Conservation (phyloP, 805 yeast species). For the Danielozyma ontarioensis region DNA sequence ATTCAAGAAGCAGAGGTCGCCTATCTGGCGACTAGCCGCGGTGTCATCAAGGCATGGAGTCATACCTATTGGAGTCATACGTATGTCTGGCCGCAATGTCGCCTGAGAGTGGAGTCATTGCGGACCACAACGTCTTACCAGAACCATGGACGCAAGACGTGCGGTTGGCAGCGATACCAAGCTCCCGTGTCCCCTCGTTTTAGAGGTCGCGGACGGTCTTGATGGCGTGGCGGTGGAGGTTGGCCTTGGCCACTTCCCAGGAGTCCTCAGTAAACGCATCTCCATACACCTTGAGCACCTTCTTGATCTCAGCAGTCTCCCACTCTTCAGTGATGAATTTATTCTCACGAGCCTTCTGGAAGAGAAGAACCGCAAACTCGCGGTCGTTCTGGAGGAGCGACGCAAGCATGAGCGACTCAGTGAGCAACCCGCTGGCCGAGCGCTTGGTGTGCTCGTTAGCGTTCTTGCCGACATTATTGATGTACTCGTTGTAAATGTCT, state of each 20-base stretch:
- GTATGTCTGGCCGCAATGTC: too few species aligned
- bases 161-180: too few species aligned
- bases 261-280: slow-evolving; percentile 38
- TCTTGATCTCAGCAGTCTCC: slow-evolving; percentile 39
- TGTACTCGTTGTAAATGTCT: slow-evolving; percentile 42
- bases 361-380: slow-evolving; percentile 48
- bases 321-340: slow-evolving; percentile 31
- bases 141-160: too few species aligned
- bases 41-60: too few species aligned
- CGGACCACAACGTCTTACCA: too few species aligned
- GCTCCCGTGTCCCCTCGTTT: too few species aligned
- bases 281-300: slow-evolving; percentile 44
- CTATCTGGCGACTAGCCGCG: too few species aligned
- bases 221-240: slow-evolving; percentile 10
- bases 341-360: slow-evolving; percentile 42
- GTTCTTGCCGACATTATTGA: slow-evolving; percentile 28
- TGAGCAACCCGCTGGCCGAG: slow-evolving; percentile 40
- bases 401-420: slow-evolving; percentile 44
- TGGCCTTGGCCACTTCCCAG: slow-evolving; percentile 24
- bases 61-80: too few species aligned
- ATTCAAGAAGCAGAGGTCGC: too few species aligned
- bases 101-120: too few species aligned
- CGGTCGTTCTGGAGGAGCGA: slow-evolving; percentile 43
- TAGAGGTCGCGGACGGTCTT: not conserved
- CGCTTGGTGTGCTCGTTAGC: slow-evolving; percentile 21